phyloP scores from a whole-genome alignment of 1,139 yeast species.

The Taiozyma sp. region DNA sequence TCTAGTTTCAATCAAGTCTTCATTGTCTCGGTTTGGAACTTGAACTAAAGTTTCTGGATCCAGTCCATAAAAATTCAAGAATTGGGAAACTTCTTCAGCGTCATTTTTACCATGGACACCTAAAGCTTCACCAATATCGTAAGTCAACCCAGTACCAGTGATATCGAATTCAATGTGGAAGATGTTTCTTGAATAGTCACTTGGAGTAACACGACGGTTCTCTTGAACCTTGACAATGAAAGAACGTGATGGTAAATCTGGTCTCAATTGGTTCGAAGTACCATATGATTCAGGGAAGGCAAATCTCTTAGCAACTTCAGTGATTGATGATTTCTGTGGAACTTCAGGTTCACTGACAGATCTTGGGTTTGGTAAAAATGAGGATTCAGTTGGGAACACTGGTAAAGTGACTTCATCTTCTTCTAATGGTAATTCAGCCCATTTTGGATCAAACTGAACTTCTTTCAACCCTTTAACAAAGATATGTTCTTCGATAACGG shows the following conservation, averaged over 20 bases:
- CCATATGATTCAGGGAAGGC: slow-evolving; percentile 80
- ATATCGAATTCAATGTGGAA: slow-evolving; percentile 96
- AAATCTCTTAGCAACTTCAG: slow-evolving; percentile 64
- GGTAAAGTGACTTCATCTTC: slow-evolving; percentile 35
- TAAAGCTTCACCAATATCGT: slow-evolving; percentile 94
- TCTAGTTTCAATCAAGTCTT: slow-evolving; percentile 57
- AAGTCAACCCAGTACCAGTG: slow-evolving; percentile 85
- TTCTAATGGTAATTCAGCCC: slow-evolving; percentile 23
- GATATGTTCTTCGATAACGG: slow-evolving; percentile 48
- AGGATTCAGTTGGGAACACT: slow-evolving; percentile 52
- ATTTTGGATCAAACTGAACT: slow-evolving; percentile 36
- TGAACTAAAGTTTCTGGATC: slow-evolving; percentile 65
- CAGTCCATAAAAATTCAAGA: slow-evolving; percentile 68
- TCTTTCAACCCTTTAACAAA: slow-evolving; percentile 46
- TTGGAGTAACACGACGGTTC: slow-evolving; percentile 90
- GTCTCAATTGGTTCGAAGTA: slow-evolving; percentile 60
- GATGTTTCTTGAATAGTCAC: slow-evolving; percentile 86
- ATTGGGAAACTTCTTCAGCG: slow-evolving; percentile 56
- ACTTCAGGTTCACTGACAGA: slow-evolving; percentile 36
- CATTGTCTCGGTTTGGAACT: slow-evolving; percentile 66
- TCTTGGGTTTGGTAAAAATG: slow-evolving; percentile 58
- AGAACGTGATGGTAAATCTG: slow-evolving; percentile 84
- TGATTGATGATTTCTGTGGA: slow-evolving; percentile 37
- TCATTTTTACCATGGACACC: slow-evolving; percentile 93
- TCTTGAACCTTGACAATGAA: slow-evolving; percentile 88